Base-by-base conservation (phyloP, 2,329 filamentous ascomycete species). In the Pseudonectria buxi region DNA sequence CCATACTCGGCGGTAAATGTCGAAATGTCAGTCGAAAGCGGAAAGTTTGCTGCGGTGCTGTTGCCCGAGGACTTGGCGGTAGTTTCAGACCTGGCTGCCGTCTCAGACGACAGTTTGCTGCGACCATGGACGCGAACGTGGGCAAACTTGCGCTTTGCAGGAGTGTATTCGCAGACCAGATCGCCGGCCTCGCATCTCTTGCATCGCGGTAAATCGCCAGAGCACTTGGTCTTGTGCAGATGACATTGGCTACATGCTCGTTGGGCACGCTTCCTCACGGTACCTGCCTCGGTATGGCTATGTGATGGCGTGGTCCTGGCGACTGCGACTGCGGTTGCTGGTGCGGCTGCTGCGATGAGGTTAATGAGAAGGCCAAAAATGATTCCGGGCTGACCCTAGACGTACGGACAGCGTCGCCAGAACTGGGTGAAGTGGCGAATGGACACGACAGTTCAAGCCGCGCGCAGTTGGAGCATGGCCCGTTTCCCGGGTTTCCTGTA, bases 191-290 rank as follows among this genome's bases (percentile, higher is more conserved):
- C 55, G 42, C 64, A 67, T 35, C 64, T 50, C 41, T 58, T 56
- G 41, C 64, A 67, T 18, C 48, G 49, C 6, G 63, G 63, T 30
- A 63, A 37, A 32, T 65, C 63, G 14, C 63, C 62, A 1, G 62
- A 65, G 39, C 64, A 67, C 39, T 64, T 65, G 2, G 63, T 65
- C 46, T 67, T 67, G 45, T 65, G 62, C 3, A 54, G 38, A 41
- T 66, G 63, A 24, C 64, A 67, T 33, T 64, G 55, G 15, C 51
- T 56, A 43, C 64, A 67, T n/a, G 64, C 63, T 32, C 62, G 46
- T 35, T 66, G 64, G 4, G 63, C 63, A 25, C 64, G 57, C 36
- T 64, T 65, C 15, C 64, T 54, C 22, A 60, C 33, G 6, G 63
- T 66, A 6, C 64, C 64, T 7, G 63, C 64, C 41, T 67, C 63